Conservation (phyloP, 768 basidiomycete genomes). For the Boletus rex-veris region DNA sequence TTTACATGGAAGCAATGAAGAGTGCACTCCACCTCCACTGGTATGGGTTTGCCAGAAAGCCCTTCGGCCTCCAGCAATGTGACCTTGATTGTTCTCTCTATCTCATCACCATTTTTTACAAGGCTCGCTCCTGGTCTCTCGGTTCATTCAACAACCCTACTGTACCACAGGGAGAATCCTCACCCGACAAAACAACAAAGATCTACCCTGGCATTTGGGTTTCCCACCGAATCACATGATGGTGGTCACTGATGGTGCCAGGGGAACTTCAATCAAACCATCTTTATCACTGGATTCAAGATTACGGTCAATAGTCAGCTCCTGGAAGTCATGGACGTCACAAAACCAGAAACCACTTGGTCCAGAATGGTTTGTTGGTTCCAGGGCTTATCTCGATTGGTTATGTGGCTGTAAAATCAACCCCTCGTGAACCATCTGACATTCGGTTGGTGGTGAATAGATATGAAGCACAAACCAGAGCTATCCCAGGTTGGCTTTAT, state of each 20-base stretch:
- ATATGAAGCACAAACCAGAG: neutral
- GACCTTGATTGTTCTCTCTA: neutral
- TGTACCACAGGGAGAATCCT: neutral
- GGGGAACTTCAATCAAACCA: neutral
- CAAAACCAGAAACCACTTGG: neutral
- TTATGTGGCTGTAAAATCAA: neutral
- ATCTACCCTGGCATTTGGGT: neutral
- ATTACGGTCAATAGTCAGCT: neutral
- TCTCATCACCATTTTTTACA: constrained; percentile 1
- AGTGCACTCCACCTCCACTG: neutral
- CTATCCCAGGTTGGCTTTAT: neutral
- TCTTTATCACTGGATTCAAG: neutral
- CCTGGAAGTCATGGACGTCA: neutral
- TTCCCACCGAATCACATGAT: neutral
- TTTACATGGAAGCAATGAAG: neutral
- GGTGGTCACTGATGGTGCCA: neutral
- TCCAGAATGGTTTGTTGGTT: neutral
- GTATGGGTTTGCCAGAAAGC: neutral
- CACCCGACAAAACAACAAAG: neutral
- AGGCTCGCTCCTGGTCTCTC: neutral
- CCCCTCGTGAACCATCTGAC: neutral
- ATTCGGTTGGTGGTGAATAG: neutral
- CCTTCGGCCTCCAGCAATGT: neutral
- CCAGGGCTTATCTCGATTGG: neutral
- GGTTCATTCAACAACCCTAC: neutral